Evolutionary conservation across 176 grass and related monocot genomes (phyloP).

Genomic region (Tuctoria greenei): DNA sequence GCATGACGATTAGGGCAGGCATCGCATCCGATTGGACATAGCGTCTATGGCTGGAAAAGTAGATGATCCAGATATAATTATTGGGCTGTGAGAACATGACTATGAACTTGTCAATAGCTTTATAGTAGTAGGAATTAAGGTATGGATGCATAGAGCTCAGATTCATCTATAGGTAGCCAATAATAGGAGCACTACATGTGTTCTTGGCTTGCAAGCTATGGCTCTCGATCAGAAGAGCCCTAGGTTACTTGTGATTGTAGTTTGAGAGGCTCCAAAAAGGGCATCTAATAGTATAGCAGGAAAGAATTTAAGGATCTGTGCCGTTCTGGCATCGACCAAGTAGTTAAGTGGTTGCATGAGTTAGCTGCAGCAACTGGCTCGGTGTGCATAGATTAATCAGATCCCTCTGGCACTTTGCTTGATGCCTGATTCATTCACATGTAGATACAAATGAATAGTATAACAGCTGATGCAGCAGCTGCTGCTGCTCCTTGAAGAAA

Average conservation of each 20-base stretch:
- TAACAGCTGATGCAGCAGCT: conserved; percentile 10
- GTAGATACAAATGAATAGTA: conserved; percentile 35
- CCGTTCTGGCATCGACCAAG: conserved; percentile 35
- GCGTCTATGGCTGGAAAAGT: conserved; percentile 40
- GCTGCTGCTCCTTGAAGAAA: conserved; percentile 23
- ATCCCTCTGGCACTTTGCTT: conserved; percentile 38
- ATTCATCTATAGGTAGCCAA: conserved; percentile 9
- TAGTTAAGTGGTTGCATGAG: conserved; percentile 51
- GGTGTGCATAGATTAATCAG: conserved; percentile 45
- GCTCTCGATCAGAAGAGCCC: conserved; percentile 4
- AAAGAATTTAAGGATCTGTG: conserved; percentile 44
- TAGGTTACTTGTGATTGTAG: conserved; percentile 12
- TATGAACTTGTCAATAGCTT: neutral
- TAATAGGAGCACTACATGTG: conserved; percentile 13
- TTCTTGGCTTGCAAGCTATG: neutral
- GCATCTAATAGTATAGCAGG: conserved; percentile 24
- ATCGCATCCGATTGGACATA: conserved; percentile 45
- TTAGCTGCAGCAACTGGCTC: conserved; percentile 41
- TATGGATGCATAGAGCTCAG: neutral
- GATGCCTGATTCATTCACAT: conserved; percentile 48
- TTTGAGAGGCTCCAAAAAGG: conserved; percentile 40
- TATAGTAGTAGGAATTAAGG: conserved; percentile 20
- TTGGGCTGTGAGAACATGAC: neutral
- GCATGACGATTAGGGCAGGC: conserved; percentile 29
- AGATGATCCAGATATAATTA: conserved; percentile 16